Evolutionary conservation across 345 rosid genomes (phyloP).

Genomic region (Eucalyptus brandiana): DNA sequence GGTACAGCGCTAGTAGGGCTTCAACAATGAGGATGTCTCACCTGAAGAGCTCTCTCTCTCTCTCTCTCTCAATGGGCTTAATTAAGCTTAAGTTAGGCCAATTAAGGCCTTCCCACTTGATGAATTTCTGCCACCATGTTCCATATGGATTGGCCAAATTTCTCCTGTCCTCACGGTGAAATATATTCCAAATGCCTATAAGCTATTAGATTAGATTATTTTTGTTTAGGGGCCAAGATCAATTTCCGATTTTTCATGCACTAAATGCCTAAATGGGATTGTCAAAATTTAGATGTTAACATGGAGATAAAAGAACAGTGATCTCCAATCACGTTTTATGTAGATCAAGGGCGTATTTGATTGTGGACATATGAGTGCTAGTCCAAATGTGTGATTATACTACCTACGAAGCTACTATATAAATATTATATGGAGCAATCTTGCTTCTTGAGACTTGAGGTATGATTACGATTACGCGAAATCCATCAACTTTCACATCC

Average conservation of each 20-base stretch:
- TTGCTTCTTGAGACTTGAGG: background rate
- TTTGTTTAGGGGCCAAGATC: background rate
- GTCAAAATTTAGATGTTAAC: no score
- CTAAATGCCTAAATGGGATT: no score
- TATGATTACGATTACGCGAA: background rate
- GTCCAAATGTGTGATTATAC: background rate
- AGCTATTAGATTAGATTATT: background rate
- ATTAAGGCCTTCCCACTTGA: no score
- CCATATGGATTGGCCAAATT: background rate
- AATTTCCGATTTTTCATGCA: background rate
- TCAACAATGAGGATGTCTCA: no score
- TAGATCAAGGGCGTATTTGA: background rate
- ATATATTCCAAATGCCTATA: background rate
- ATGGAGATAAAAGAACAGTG: background rate
- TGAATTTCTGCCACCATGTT: background rate
- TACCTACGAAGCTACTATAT: background rate
- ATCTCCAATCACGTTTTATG: background rate
- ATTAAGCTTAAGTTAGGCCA: no score
- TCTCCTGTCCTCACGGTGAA: background rate
- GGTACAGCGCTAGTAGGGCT: no score
- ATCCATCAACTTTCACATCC: background rate
- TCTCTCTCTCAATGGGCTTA: no score
- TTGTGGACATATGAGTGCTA: background rate
- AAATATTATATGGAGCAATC: background rate
- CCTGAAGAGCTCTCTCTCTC: no score